Evolutionary conservation across 148 eudicot genomes (phyloP), one percentile per base, ranked within the genome.

Genomic region (Polygonum aviculare): DNA sequence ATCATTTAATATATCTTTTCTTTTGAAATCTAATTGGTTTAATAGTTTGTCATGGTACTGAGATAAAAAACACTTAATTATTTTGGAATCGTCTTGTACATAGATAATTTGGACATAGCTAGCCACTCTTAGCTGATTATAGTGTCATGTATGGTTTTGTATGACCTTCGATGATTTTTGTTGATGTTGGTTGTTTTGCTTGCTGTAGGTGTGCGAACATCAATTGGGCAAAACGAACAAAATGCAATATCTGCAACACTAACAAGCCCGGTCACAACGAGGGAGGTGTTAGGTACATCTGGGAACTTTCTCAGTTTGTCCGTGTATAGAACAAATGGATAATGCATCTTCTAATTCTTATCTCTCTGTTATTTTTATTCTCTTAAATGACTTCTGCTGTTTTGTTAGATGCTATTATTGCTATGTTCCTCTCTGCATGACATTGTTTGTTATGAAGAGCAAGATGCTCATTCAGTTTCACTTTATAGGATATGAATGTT

Each of bases 181-280:
- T 22, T 72, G 7, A 5, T 70, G 73, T 48, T 72, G 75, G 3
- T 72, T 69, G 36, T 69, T 39, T 39, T 39, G 9, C 12, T 47
- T 76, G 74, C 31, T 87, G 79, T 84, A 95, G 98, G 98, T 95
- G 98, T 86, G 98, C 77, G 78, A 95, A 95, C 83, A 92, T 95
- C 84, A 95, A 95, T 70, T 95, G 98, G 98, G 98, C 98, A 77
- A 95, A 95, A 70, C 90, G 98, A 26, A 65, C 67, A 31, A 95
- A 95, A 80, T 95, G 98, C 90, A 95, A 95, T 85, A 86, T 95
- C 79, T 95, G 98, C 86, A 95, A 95, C 85, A 95, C 98, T 44
- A 95, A 95, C 78, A 95, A 92, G 82, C 98, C 98, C 76, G 98
- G 98, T 78, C 75, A 55, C 74, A 92, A 75, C 76, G 97, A 95